These are phyloP conservation scores for Plectosphaerella sp. DNA, from an alignment of 2,329 filamentous ascomycete species.

Conservation along the genomic window DNA sequence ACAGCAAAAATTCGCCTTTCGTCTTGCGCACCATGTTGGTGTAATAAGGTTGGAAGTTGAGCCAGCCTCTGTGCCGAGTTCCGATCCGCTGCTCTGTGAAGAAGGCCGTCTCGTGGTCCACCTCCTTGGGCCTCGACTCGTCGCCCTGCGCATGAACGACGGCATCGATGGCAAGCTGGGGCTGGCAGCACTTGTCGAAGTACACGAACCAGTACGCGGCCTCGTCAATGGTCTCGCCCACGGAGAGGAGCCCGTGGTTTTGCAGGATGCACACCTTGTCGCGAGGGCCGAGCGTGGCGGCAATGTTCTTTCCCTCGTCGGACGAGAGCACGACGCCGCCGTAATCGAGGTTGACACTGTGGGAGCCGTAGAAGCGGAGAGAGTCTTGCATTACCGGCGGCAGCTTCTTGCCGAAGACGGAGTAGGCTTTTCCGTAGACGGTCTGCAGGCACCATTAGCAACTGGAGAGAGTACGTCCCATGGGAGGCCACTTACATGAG, in stretches of 20 bases:
- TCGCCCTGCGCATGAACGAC: neutral
- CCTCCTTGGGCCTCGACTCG: neutral
- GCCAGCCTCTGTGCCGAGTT: conserved; percentile 1
- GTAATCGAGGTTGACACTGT: conserved; percentile 57
- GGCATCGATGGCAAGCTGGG: conserved; percentile 37
- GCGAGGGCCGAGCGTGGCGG: conserved; percentile 52
- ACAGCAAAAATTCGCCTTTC: neutral
- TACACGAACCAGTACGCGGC: conserved; percentile 65
- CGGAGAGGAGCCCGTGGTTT: conserved; percentile 68
- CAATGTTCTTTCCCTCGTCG: conserved; percentile 62
- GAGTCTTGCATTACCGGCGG: conserved; percentile 67
- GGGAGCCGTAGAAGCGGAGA: conserved; percentile 43
- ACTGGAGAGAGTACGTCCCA: too few relatives aligned
- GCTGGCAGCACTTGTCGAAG: conserved; percentile 61
- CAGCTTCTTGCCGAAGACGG: conserved; percentile 56
- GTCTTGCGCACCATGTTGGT: conserved; percentile 2
- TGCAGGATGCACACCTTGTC: conserved; percentile 59
- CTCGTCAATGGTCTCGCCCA: conserved; percentile 67
- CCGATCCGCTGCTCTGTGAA: conserved; percentile 4
- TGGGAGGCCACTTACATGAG: conserved; percentile 35
- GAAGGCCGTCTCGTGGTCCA: conserved; percentile 4
- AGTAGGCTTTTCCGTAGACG: conserved; percentile 64
- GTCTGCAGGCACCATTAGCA: conserved; percentile 20
- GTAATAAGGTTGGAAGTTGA: conserved; percentile 4
- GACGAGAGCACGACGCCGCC: conserved; percentile 47